These are phyloP conservation scores for Pleurotus salmoneostramineus DNA, from an alignment of 768 basidiomycete genomes.

Conservation along the genomic window DNA sequence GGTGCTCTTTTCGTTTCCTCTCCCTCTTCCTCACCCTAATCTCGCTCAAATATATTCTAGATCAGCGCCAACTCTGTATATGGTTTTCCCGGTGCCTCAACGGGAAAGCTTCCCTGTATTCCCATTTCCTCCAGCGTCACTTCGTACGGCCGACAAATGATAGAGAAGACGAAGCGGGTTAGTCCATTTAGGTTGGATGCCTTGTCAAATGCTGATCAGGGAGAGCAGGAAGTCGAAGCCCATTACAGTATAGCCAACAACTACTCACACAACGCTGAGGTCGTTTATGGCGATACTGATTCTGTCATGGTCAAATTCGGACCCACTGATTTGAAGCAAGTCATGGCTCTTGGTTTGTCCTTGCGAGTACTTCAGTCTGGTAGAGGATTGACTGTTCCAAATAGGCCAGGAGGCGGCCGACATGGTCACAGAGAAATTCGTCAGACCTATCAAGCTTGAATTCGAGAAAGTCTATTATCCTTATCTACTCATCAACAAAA, in stretches of 20 bases:
- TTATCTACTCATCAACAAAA: constrained; percentile 96
- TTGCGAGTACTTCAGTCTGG: background rate
- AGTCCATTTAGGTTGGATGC: constrained; percentile 11
- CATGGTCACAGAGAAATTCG: constrained; percentile 85
- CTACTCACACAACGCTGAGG: constrained; percentile 80
- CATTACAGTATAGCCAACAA: constrained; percentile 86
- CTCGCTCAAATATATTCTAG: constrained; percentile 33
- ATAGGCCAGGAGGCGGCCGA: constrained; percentile 90
- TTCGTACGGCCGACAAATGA: constrained; percentile 98
- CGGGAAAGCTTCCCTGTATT: constrained; percentile 95
- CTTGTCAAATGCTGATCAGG: background rate
- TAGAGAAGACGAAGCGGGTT: constrained; percentile 91
- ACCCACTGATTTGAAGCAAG: constrained; percentile 75
- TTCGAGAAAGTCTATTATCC: constrained; percentile 99
- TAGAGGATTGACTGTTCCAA: background rate
- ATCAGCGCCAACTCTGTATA: constrained; percentile 99
- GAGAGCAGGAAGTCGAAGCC: constrained; percentile 75
- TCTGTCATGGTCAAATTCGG: constrained; percentile 99
- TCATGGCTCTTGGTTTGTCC: constrained; percentile 83
- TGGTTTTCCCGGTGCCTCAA: constrained; percentile 96
- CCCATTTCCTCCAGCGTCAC: constrained; percentile 95
- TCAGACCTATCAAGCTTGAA: constrained; percentile 96
- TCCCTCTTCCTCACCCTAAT: background rate
- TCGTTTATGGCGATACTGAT: constrained; percentile 99
- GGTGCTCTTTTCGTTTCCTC: constrained; percentile 33